Base-by-base conservation (phyloP, 2,329 filamentous ascomycete genomes). In the Alternaria sp. region DNA sequence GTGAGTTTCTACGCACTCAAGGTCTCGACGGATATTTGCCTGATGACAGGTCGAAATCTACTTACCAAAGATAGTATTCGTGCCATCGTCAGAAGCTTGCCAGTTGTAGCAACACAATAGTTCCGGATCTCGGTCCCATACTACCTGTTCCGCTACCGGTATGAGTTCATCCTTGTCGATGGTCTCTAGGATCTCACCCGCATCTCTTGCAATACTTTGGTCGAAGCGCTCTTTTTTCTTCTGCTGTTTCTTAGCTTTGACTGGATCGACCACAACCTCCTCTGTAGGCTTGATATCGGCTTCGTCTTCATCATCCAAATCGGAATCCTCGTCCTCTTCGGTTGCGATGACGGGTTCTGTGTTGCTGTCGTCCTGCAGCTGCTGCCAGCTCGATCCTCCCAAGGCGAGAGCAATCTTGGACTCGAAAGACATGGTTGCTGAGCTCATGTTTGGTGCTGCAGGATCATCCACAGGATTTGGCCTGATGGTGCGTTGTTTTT, bases 71-170 rank as follows among this genome's bases (percentile, higher is more conserved):
- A 75, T 72, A 0, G 66, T 71, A 43, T 75, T 75, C 18, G 61
- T 67, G 5, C 65, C 63, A 14, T 71, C 64, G 2, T 47, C 52
- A 3, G 61, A 57, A n/a, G 62, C 61, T 32, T 65, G 61, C 73
- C 71, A 75, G 49, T 75, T 75, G 64, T 75, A 75, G 20, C 55
- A 67, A 36, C 71, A 75, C 5, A 75, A 38, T 5, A 75, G 39
- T n/a, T 75, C 70, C 6, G 69, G 66, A 3, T 72, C 68, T 34
- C 57, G 26, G 7, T 73, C 64, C 71, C 72, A 75, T n/a, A 57
- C 61, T 8, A 74, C 64, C 4, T 55, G 51, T 30, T 53, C 41
- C 8, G 54, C 12, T 8, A 62, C 51, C 12, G 69, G 66, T 8
- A 18, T 41, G 26, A 73, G 54, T 2, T 63, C 24, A n/a, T 55